Base-by-base conservation (phyloP, 495 filamentous ascomycete genomes). In the Daldinia decipiens region DNA sequence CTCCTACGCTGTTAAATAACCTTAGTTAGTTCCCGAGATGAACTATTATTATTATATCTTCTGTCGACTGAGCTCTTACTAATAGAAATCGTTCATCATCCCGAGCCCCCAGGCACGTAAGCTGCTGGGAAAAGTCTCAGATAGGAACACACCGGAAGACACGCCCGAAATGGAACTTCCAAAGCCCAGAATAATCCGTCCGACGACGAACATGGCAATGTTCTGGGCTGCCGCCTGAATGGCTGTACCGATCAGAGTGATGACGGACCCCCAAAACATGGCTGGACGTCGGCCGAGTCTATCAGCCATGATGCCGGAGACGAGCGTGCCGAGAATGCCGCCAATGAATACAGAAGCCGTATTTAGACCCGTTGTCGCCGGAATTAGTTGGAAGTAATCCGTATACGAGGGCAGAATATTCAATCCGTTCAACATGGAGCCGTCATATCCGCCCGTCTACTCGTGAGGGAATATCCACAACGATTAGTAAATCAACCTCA, bases 11-110 rank as follows among this genome's bases (percentile, higher is more conserved):
- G 21, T 47, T 12, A 21, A 5, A 1, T 0, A 21, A 24, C 0
- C 2, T 4, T 1, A 5, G 19, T 47, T 21, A 47, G 19, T 4
- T 9, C 3, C 9, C 3, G 5, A 24, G 17, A 5, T 9, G 43
- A 24, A 24, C 0, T 12, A 7, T 4, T 11, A 12, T 5, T 12
- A 3, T 24, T 21, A 12, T 1, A 3, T 5, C 19, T 11, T 12
- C 9, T 12, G 9, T 21, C 19, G 24, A 12, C 1, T 24, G 19
- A 7, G 21, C 71, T 78, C 77, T 70, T 24, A 83, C 80, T 85
- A 87, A 74, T 84, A 87, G 54, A 85, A 85, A 64, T 85, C 80
- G 59, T 85, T 86, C 24, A 84, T 74, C 39, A 85, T 51, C 24
- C 72, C 75, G 5, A 83, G 79, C 1, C 82, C 82, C 82, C 82